Evolutionary conservation across 2,329 filamentous ascomycete species (phyloP), one percentile per base, ranked within the genome.

Genomic region (Didymella segeticola): DNA sequence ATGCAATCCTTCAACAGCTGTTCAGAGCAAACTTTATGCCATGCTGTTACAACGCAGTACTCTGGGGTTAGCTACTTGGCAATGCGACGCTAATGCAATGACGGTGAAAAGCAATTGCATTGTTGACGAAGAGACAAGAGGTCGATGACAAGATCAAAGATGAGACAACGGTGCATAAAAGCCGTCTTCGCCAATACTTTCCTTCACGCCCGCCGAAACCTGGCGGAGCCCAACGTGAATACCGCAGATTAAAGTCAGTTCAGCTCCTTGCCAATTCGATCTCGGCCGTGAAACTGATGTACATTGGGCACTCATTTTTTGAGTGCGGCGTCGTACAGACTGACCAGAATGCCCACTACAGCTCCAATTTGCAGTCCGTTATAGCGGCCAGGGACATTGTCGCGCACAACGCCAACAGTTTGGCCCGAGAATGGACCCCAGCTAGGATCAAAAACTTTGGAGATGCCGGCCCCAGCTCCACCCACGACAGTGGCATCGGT

Each of bases 321-420:
- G 70, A 93, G 76, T 20, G 90, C 86, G 31, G 89, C 90, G 61
- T 93, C 90, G 74, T 93, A 95, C 58, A 95, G 76, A 60, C 88
- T 89, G 41, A 87, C 80, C 23, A 93, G 68, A 19, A 83, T 83
- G 4, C 87, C 88, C 61, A 93, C 85, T 48, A 83, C 83, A 6
- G 87, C 81, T 41, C 88, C 89, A 27, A 88, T 84, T 41, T 93
- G 73, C 42, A 91, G 78, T 29, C 89, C 88, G 65, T 85, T 82
- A 75, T 87, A 90, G 55, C 89, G 89, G 36, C 88, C 89, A 59
- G 88, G 90, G 37, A 93, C 77, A 33, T 88, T 85, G 3, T 77
- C 75, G 62, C 88, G 83, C 58, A 95, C 86, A 49, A 83, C 81
- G 47, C 77, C 77, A 42, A 91, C 86, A 6, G 85, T 84, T 14